Evolutionary conservation across 164 flowering plant genomes (phyloP), one percentile per base, ranked within the genome.

Genomic region (Sedum album): DNA sequence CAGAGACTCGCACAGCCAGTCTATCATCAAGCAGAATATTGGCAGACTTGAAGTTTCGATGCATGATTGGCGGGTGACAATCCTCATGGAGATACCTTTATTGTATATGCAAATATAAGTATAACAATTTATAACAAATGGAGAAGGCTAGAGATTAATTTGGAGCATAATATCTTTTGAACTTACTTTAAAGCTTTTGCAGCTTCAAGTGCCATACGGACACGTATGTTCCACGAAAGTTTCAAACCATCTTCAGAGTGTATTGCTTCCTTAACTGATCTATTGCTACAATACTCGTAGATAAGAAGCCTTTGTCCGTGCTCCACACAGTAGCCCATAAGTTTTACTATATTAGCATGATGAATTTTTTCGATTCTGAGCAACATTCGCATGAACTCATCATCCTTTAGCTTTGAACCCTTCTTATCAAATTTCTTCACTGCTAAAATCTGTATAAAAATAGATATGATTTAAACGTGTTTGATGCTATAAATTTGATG

Each of bases 1-100:
- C 97, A 60, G 97, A 91, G 68, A 88, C 87, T 68, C 76, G 83
- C 48, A 80, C 96, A 36, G 75, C 53, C 28, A 87, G 82, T 66
- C 92, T 88, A 69, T 91, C 91, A 73, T 91, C 97, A 65, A 94
- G 96, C 57, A 91, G 92, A 79, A 94, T 73, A 72, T 91, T 94
- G 36, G 82, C 75, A 69, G 99, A 82, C 79, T 87, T 94, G 78
- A 94, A 87, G 72, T 90, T 90, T 48, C 91, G 74, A 79, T 91
- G 97, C 1, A 91, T 79, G 66, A 91, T 67, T 64, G 92, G 90
- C 42, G 99, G 97, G 57, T 85, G 83, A 74, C 96, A 94, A 73
- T 77, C 72, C 80, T 94, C 97, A 65, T 94, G 97, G 79, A 94
- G 80, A 79, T 91, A 94, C 88, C 97, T 94, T 71, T 44, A 76